Conservation (phyloP, 2,329 filamentous ascomycete species). For the Truncatella angustata region DNA sequence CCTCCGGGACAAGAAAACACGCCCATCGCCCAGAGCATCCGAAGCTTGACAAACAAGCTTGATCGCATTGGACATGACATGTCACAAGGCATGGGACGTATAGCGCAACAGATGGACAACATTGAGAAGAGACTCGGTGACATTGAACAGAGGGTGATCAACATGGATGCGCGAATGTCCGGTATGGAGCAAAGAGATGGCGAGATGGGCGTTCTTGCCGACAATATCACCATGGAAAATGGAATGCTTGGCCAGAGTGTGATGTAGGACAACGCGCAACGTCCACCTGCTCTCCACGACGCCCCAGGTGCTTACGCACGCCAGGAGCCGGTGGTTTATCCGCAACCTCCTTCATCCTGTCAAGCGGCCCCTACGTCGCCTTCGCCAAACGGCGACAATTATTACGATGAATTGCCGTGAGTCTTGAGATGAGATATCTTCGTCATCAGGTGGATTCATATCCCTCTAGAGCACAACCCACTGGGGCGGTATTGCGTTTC, state of each 20-base stretch:
- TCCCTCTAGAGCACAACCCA: too few relatives aligned
- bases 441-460: too few relatives aligned
- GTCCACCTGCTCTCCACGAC: background rate
- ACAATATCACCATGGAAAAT: constrained; percentile 36
- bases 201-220: constrained; percentile 36
- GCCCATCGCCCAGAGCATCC: constrained; percentile 55
- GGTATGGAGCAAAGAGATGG: constrained; percentile 33
- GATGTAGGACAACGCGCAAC: constrained; percentile 25
- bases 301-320: background rate
- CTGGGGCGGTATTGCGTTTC: too few relatives aligned
- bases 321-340: background rate
- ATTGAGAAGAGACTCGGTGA: constrained; percentile 56
- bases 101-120: constrained; percentile 48
- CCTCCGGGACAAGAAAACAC: constrained; percentile 56
- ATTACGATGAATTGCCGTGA: too few relatives aligned
- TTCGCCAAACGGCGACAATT: too few relatives aligned
- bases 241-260: constrained; percentile 34
- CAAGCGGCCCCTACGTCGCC: too few relatives aligned
- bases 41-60: constrained; percentile 58
- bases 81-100: constrained; percentile 48
- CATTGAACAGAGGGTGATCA: constrained; percentile 41
- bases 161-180: constrained; percentile 35
- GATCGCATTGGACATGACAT: constrained; percentile 59
- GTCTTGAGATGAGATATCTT: too few relatives aligned
- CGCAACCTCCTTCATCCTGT: background rate